Evolutionary conservation across 768 basidiomycete genomes (phyloP).

Genomic region (Naematelia encephala): DNA sequence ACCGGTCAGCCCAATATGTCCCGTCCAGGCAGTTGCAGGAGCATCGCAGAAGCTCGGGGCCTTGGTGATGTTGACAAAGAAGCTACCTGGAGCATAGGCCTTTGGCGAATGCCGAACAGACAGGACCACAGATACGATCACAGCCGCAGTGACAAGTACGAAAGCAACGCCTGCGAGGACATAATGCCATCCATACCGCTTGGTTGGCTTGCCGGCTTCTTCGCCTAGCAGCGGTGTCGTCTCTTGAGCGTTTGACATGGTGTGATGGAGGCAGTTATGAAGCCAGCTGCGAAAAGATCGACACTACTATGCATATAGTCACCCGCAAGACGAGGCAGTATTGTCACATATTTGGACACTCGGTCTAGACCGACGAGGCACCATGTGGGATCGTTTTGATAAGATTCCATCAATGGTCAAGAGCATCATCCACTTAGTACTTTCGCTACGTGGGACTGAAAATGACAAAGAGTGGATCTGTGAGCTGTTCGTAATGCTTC

Average conservation of each 20-base stretch:
- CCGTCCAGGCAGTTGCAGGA: background rate
- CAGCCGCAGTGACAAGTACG: background rate
- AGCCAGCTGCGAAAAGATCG: background rate
- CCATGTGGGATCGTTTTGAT: too few relatives aligned
- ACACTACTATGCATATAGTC: too few relatives aligned
- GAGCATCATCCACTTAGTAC: too few relatives aligned
- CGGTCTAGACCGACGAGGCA: too few relatives aligned
- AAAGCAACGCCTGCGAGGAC: background rate
- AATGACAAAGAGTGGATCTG: too few relatives aligned
- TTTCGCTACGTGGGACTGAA: too few relatives aligned
- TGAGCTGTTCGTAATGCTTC: too few relatives aligned
- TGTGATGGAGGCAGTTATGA: too few relatives aligned
- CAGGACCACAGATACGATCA: background rate
- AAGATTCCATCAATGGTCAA: too few relatives aligned
- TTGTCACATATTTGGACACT: too few relatives aligned
- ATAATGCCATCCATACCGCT: background rate
- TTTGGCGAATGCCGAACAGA: background rate
- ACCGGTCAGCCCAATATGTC: background rate
- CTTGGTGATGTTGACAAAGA: background rate
- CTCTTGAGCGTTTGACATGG: background rate
- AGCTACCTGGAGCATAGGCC: background rate
- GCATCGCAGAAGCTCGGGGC: background rate
- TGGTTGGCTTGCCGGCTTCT: background rate
- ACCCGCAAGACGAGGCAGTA: too few relatives aligned
- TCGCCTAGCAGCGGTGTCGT: background rate